Base-by-base conservation (phyloP, 805 yeast genomes). In the Ogataea pilisensis region DNA sequence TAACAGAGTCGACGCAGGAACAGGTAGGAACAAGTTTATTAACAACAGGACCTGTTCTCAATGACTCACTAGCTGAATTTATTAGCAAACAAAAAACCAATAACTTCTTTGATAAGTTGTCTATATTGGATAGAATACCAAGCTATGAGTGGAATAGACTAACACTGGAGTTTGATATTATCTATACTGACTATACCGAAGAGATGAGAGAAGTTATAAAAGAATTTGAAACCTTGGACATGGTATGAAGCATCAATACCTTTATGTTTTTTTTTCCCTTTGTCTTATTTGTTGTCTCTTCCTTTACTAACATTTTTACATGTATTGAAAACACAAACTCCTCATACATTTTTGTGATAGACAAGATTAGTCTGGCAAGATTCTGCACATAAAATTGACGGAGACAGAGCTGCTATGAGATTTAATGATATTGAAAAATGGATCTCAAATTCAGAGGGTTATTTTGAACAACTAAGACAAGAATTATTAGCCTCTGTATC, bases 351-450 rank as follows among this genome's bases (percentile, higher is more conserved):
- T 12, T 3, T 5, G 5, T 22, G 14, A 14, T 22, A 49, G 53
- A 44, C 38, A 38, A 40, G 60, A 14, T 42, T 53, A 13, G 41
- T 50, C 7, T 57, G 61, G 61, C 52, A 48, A 22, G 59, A 57
- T 30, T 42, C 59, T 1, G 61, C 55, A 1, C 45, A 48, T 34
- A 43, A 51, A 26, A 35, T 50, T 25, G 61, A 57, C 31, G 51
- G 51, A 13, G 47, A 42, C n/a, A 39, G 54, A n/a, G 51, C 58
- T 9, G 34, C 50, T 4, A 34, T 24, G 5, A 37, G 55, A 19
- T 36, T 56, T 13, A 34, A 44, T 20, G 31, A 27, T 3, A 34
- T 48, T 13, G 55, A 49, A 30, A 24, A 39, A 7, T 55, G 58
- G 60, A 39, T 51, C 2, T 24, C 37, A 4, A 43, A 47, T 16